Evolutionary conservation across 345 rosid species (phyloP), one percentile per base, ranked within the genome.

Genomic region (Chamaenerion angustifolium): DNA sequence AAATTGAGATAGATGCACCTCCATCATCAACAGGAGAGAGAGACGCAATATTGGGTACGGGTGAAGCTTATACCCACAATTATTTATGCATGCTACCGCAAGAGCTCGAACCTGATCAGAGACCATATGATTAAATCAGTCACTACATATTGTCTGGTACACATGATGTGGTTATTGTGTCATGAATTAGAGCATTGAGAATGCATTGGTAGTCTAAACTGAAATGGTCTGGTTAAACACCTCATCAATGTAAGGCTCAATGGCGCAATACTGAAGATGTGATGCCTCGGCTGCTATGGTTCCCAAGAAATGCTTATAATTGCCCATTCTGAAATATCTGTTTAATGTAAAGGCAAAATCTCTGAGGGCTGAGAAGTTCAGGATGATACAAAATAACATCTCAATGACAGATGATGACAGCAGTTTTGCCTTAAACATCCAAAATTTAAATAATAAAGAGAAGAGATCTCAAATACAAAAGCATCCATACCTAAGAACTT

Each of bases 11-110:
- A 21, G 25, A 21, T 21, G 25, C 25, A 83, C 95, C 88, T 74
- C 70, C 95, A 90, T 81, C 71, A 65, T 67, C 73, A 89, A 61
- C 41, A 77, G 70, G 50, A 68, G 70, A 18, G 98, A 85, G 54
- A 89, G 49, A 21, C 58, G 79, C 0, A 48, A 10, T 52, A 85
- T 56, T 37, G 92, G 90, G 72, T 81, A 90, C 0, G 98, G 98
- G 62, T 90, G 95, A 69, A 85, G 94, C 78, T 85, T 85, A 74
- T 90, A 90, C 67, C 94, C 69, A 21, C 73, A 75, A 67, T 55
- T 75, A 61, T 90, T 81, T 56, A 90, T 73, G 63, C 72, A 77
- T 18, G 82, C 71, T 44, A 90, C 50, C 13, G 80, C 84, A 11
- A 81, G 54, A 11, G 68, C 75, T 49, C 84, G 78, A 58, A 83